A percentile compares a stretch with the other conserved stretches of the same genome.
Evolutionary conservation across 441 rosid genomes (phyloP).

Genomic region (Codiaeum variegatum): DNA sequence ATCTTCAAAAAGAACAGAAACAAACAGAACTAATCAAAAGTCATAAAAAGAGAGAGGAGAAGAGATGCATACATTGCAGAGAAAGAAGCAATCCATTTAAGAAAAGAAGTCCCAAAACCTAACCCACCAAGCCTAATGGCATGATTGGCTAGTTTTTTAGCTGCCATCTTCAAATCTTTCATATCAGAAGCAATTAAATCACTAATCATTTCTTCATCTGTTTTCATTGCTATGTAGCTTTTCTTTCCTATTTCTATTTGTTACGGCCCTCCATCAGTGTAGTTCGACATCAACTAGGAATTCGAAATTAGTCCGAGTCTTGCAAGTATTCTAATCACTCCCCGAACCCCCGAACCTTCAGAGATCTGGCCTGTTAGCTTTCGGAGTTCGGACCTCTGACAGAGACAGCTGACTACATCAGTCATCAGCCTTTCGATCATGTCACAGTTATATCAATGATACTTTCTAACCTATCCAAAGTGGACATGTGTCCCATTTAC

Average conservation of each 20-base stretch:
- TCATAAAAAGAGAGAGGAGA: background rate
- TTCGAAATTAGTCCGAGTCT: too few species aligned
- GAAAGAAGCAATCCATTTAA: slow-evolving; percentile 64
- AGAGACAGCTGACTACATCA: too few species aligned
- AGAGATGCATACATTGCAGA: slow-evolving; percentile 55
- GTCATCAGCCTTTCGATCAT: too few species aligned
- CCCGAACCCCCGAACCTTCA: too few species aligned
- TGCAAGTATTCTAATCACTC: too few species aligned
- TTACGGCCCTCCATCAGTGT: too few species aligned
- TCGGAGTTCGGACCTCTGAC: too few species aligned
- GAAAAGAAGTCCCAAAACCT: slow-evolving; percentile 63
- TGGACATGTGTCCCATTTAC: too few species aligned
- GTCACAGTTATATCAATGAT: too few species aligned
- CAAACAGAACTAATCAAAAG: background rate
- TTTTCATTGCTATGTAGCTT: slow-evolving; percentile 60
- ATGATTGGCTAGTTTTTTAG: slow-evolving; percentile 47
- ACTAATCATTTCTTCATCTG: slow-evolving; percentile 31
- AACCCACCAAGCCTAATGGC: slow-evolving; percentile 54
- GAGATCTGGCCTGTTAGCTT: too few species aligned
- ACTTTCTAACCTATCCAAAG: too few species aligned
- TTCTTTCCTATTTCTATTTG: slow-evolving; percentile 44
- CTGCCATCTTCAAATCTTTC: slow-evolving; percentile 47
- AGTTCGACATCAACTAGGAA: too few species aligned
- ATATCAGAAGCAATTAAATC: slow-evolving; percentile 47
- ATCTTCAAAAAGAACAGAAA: background rate